Base-by-base conservation (phyloP, 202 grass and related monocot species). In the Elaeis oleifera region DNA sequence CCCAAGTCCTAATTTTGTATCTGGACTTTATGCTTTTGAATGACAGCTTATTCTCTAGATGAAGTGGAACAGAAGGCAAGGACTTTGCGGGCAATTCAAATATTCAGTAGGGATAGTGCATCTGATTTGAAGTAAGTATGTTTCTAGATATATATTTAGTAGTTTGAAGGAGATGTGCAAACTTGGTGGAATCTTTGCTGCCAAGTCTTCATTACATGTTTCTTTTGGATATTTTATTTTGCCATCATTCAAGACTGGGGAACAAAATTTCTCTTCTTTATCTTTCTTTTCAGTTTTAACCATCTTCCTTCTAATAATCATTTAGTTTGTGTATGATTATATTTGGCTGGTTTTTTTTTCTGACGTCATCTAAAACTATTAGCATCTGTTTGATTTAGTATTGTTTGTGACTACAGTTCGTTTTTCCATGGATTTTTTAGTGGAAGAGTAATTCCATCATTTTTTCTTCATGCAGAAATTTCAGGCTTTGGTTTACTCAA, bases 51-150 rank as follows among this genome's bases (percentile, higher is more conserved):
- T 72, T 77, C 82, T 26, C 22, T 84, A 27, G 82, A 92, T 25
- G 85, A 99, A 70, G 64, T 99, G 55, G 78, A 99, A 65, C 61
- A 92, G 63, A 86, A 70, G 80, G 85, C 94, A 11, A 73, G 50
- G 51, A 71, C 82, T 67, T 77, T 89, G 16, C 73, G 77, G 58
- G 85, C 84, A 54, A 84, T 58, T 57, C 59, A 78, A 78, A 61
- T 50, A 18, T 18, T 53, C 77, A 39, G 65, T 68, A 27, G 60
- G 5, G 66, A 84, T 36, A 72, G 80, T 54, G 51, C 70, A 13
- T 84, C 88, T 1, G 60, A 71, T 55, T 85, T 5, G 74, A 94
- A 80, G 94, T 94, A 72, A 74, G 21, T 75, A 11, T 18, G 48
- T 4, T 16, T 32, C 50, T 70, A 36, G 16, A 19, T 63, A 52